Evolutionary conservation across 2,329 filamentous ascomycete species (phyloP).

Genomic region (Xylaria sp.): DNA sequence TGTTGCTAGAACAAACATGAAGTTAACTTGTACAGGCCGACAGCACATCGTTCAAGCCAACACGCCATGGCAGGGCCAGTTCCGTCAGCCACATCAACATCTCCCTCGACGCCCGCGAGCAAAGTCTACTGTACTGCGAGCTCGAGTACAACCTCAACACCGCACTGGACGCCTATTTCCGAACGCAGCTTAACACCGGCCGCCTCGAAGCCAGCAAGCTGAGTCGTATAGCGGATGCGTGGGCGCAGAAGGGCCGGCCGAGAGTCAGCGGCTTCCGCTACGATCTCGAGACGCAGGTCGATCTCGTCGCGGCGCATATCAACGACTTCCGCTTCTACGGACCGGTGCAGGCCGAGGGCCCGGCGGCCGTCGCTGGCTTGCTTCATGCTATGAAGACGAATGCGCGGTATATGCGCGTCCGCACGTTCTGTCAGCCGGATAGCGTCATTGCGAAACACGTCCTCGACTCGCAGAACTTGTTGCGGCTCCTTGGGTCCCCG

Average conservation of each 20-base stretch:
- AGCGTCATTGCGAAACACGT: constrained; percentile 64
- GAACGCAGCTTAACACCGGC: constrained; percentile 59
- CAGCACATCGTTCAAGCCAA: constrained; percentile 17
- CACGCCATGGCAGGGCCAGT: constrained; percentile 10
- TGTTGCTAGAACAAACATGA: background rate
- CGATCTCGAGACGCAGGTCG: constrained; percentile 65
- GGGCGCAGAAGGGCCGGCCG: constrained; percentile 59
- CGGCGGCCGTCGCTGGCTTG: constrained; percentile 52
- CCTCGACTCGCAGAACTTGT: constrained; percentile 57
- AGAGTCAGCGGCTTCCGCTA: constrained; percentile 63
- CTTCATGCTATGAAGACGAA: constrained; percentile 59
- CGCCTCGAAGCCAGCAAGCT: constrained; percentile 58
- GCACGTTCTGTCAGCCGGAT: constrained; percentile 64
- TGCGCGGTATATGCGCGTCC: constrained; percentile 57
- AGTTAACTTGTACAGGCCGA: constrained; percentile 28
- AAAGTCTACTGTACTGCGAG: constrained; percentile 64
- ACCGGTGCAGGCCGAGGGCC: constrained; percentile 48
- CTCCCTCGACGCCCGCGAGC: constrained; percentile 61
- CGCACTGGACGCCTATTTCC: constrained; percentile 59
- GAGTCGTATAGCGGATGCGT: constrained; percentile 57
- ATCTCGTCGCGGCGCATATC: constrained; percentile 56
- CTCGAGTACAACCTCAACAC: constrained; percentile 61
- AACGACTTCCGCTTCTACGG: constrained; percentile 62
- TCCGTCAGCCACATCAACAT: constrained; percentile 41
- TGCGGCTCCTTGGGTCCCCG: constrained; percentile 54